phyloP scores from a whole-genome alignment of 352 stramenopile genomes.

The Phytophthora melonis region DNA sequence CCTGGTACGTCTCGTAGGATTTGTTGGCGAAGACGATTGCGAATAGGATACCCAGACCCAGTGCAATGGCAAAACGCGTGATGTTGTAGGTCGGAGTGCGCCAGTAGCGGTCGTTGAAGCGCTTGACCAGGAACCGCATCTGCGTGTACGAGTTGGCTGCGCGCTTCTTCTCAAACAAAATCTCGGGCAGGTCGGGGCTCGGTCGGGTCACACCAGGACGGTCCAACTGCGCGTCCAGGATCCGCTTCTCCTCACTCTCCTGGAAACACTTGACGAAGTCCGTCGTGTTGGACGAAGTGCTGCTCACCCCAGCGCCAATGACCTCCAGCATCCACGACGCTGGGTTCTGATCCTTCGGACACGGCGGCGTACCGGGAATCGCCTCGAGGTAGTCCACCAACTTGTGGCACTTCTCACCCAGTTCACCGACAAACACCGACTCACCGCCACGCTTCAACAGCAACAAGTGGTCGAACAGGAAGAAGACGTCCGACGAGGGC shows the following conservation, averaged over 20 bases:
- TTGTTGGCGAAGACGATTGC: constrained; percentile 60
- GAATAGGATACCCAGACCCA: constrained; percentile 76
- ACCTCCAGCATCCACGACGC: constrained; percentile 61
- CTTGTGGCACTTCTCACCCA: constrained; percentile 40
- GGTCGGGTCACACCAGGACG: constrained; percentile 29
- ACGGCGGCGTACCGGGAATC: constrained; percentile 35
- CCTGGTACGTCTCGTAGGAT: constrained; percentile 47
- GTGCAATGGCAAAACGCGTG: constrained; percentile 67
- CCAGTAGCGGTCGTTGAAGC: constrained; percentile 59
- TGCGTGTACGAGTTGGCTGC: constrained; percentile 41
- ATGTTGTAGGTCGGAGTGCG: constrained; percentile 88
- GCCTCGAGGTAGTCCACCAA: constrained; percentile 59
- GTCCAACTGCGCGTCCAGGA: constrained; percentile 30
- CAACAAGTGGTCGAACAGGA: constrained; percentile 85
- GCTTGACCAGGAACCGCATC: constrained; percentile 37
- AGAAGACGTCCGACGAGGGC: constrained; percentile 88
- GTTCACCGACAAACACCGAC: constrained; percentile 60
- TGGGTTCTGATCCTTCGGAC: constrained; percentile 49
- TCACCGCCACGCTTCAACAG: constrained; percentile 62
- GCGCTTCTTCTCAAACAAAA: constrained; percentile 47
- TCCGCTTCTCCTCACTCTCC: constrained; percentile 32
- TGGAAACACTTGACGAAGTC: constrained; percentile 57
- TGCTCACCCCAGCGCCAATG: constrained; percentile 48
- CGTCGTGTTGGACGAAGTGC: constrained; percentile 17
- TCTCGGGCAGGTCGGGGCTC: constrained; percentile 26